Evolutionary conservation across 2,329 filamentous ascomycete genomes (phyloP), one percentile per base, ranked within the genome.

Genomic region (Penicillium sp.): DNA sequence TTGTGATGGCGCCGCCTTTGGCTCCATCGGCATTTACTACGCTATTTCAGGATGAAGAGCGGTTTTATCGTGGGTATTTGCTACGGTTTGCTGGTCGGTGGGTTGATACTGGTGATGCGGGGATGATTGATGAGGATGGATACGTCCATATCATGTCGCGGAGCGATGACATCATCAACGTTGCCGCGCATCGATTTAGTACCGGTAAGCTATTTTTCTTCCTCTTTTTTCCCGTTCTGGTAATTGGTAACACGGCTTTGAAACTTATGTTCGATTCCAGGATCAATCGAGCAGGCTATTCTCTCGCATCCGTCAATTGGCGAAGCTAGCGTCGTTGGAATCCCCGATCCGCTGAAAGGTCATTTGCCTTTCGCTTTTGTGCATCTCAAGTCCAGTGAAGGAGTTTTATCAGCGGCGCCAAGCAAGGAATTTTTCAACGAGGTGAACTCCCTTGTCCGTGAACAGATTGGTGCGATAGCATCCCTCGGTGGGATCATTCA

Each of bases 311-410:
- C 89, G 0, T 77, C 79, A 3, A 85, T 97, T 48, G 88, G 88
- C 29, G 92, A 97, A 78, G 89, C 88, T 50, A 92, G 90, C 63
- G 89, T 97, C 1, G 86, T 97, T 27, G 88, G 89, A 40, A 88
- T 96, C 53, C 92, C 92, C 0, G 92, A 97, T 67, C 73, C 84
- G 0, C 79, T 96, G 41, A 97, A 97, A 71, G 93, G 92, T 16
- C 91, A 96, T 65, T 82, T 96, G 5, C 92, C 93, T 0, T 96
- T 97, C 67, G 92, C 92, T 9, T 96, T 97, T 70, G 81, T 96
- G 62, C 88, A 84, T 83, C 69, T 82, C 77, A 4, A 61, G 71
- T 2, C 80, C 79, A 8, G 83, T 82, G 9, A 10, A 1, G 16
- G 7, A 5, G 5, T 5, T 5, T 27, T 27, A 16, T 70, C 74